These are phyloP conservation scores for Alloascoidea africana DNA, from an alignment of 805 yeast species.

Conservation along the genomic window DNA sequence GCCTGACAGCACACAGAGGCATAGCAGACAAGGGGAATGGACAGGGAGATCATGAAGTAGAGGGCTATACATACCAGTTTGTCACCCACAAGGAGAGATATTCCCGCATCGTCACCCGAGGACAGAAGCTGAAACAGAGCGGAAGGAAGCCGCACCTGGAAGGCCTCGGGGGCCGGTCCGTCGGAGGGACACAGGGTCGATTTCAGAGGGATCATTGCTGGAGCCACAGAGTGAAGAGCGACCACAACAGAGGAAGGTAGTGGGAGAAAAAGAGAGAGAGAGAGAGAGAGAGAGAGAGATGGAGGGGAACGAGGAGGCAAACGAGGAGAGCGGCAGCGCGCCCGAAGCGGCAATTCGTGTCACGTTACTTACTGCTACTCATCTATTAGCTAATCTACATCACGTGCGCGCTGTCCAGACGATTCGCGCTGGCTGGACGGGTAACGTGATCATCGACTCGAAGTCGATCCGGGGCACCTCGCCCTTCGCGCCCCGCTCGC, in stretches of 20 bases:
- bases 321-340: too few relatives aligned
- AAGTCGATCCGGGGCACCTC: constrained; percentile 42
- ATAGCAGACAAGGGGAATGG: neutral
- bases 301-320: too few relatives aligned
- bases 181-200: neutral
- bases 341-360: too few relatives aligned
- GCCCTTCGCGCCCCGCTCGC: constrained; percentile 16
- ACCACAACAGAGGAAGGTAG: too few relatives aligned
- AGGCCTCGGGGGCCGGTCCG: constrained; percentile 4
- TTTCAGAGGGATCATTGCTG: neutral
- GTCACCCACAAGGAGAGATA: too few relatives aligned
- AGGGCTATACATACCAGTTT: too few relatives aligned
- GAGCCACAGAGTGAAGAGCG: too few relatives aligned
- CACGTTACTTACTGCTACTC: too few relatives aligned
- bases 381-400: too few relatives aligned
- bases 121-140: constrained; percentile 3
- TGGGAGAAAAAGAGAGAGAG: too few relatives aligned
- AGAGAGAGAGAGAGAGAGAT: too few relatives aligned
- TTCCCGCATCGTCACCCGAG: neutral
- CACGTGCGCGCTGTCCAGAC: constrained; percentile 10
- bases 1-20: neutral
- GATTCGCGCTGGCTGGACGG: constrained; percentile 41
- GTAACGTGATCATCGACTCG: constrained; percentile 87
- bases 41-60: too few relatives aligned
- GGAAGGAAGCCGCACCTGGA: constrained; percentile 3